A percentile compares a stretch with the other conserved stretches of the same genome.
phyloP scores from a whole-genome alignment of 2,329 filamentous ascomycete genomes.

The Talaromyces sp. region DNA sequence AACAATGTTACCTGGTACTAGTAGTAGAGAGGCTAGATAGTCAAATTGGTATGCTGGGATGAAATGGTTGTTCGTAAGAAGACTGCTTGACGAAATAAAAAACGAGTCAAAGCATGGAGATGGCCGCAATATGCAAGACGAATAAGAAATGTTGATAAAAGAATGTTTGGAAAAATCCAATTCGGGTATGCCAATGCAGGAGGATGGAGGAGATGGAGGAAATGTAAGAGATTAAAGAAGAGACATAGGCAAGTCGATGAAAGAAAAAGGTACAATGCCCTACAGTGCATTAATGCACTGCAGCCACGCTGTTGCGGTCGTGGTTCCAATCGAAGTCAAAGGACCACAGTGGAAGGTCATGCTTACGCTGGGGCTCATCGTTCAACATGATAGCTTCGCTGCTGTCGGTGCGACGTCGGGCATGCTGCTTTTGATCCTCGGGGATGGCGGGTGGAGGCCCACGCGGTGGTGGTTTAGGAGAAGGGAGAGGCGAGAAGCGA shows the following conservation, averaged over 20 bases:
- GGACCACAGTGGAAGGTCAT: slow-evolving; percentile 50
- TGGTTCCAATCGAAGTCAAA: slow-evolving; percentile 43
- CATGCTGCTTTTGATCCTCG: slow-evolving; percentile 38
- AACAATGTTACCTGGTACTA: too few relatives aligned
- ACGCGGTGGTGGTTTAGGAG: slow-evolving; percentile 35
- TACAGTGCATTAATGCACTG: slow-evolving; percentile 38
- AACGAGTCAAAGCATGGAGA: background rate
- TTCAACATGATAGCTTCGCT: slow-evolving; percentile 51
- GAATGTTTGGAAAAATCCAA: slow-evolving; percentile 2
- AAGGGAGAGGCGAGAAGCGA: slow-evolving; percentile 41
- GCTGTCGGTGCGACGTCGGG: slow-evolving; percentile 46
- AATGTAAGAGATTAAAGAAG: background rate
- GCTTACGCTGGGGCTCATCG: slow-evolving; percentile 58
- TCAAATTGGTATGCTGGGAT: slow-evolving; percentile 1
- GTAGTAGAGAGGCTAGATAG: slow-evolving; percentile 8
- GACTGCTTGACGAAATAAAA: background rate
- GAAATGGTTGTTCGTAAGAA: slow-evolving; percentile 8
- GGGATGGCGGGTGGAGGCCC: slow-evolving; percentile 37
- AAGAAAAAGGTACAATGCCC: slow-evolving; percentile 4
- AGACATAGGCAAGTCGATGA: slow-evolving; percentile 8
- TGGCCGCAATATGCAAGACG: slow-evolving; percentile 10
- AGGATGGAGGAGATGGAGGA: slow-evolving; percentile 6
- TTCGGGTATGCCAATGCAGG: background rate
- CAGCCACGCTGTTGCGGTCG: slow-evolving; percentile 41
- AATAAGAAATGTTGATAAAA: slow-evolving; percentile 1